Evolutionary conservation across 208 protist species (phyloP).

Genomic region (Leishmania turanica): DNA sequence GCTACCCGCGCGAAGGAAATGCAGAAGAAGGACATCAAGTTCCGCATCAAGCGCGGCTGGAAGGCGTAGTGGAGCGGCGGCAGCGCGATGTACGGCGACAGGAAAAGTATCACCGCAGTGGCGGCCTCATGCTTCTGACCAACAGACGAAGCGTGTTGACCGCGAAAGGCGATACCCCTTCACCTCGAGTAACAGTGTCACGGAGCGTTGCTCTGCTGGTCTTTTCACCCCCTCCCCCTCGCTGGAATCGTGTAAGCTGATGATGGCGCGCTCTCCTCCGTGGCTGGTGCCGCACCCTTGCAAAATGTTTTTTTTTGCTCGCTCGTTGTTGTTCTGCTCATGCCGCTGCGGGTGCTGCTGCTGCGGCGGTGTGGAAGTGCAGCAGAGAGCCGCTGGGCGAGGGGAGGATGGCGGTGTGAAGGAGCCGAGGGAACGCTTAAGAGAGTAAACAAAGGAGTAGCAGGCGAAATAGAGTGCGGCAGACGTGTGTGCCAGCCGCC

Average conservation of each 20-base stretch:
- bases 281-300: background rate
- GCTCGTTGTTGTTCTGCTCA: background rate
- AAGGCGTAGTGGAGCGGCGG: slow-evolving; percentile 58
- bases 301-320: background rate
- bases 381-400: background rate
- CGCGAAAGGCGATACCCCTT: background rate
- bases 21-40: slow-evolving; percentile 94
- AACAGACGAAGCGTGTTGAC: background rate
- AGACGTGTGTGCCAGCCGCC: background rate
- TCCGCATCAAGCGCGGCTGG: slow-evolving; percentile 92
- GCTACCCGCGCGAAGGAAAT: slow-evolving; percentile 82
- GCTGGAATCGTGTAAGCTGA: slow-evolving; percentile 7
- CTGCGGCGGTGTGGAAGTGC: background rate
- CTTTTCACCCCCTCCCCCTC: background rate
- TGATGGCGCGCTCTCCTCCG: background rate
- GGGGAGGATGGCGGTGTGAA: background rate
- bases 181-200: background rate
- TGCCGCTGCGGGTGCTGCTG: too few relatives aligned
- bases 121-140: background rate
- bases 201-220: background rate
- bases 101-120: background rate
- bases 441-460: background rate
- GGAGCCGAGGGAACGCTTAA: background rate
- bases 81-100: background rate
- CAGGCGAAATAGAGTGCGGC: background rate